These are phyloP conservation scores for Apiospora malaysiana DNA, from an alignment of 2,329 filamentous ascomycete species.

Conservation along the genomic window DNA sequence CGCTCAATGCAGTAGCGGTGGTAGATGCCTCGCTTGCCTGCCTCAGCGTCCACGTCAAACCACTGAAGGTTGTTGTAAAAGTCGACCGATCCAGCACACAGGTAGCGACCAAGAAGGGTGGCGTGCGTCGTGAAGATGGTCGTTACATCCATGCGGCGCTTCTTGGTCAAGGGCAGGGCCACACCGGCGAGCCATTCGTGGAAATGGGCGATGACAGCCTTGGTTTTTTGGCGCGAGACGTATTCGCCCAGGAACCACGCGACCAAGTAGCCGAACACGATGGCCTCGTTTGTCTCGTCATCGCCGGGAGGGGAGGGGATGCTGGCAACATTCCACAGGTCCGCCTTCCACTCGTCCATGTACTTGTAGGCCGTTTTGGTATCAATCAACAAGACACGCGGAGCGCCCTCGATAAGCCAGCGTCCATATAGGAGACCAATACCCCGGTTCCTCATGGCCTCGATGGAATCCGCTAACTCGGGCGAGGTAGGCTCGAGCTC, in stretches of 20 bases:
- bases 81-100: slow-evolving; percentile 96
- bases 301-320: slow-evolving; percentile 94
- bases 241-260: slow-evolving; percentile 99
- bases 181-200: slow-evolving; percentile 99
- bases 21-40: slow-evolving; percentile 97
- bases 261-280: slow-evolving; percentile 96
- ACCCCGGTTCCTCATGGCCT: slow-evolving; percentile 90
- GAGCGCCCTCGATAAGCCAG: slow-evolving; percentile 97
- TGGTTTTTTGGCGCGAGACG: slow-evolving; percentile 88
- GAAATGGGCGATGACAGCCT: slow-evolving; percentile 95
- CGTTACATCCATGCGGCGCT: slow-evolving; percentile 92
- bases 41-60: slow-evolving; percentile 96
- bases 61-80: slow-evolving; percentile 99
- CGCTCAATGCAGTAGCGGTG: slow-evolving; percentile 98
- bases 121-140: slow-evolving; percentile 99
- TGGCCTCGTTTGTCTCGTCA: slow-evolving; percentile 95
- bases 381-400: slow-evolving; percentile 91
- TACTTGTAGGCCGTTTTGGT: slow-evolving; percentile 91
- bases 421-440: slow-evolving; percentile 90
- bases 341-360: slow-evolving; percentile 95
- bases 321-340: slow-evolving; percentile 89
- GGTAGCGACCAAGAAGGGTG: slow-evolving; percentile 91
- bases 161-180: slow-evolving; percentile 88
- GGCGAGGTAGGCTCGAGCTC: slow-evolving; percentile 84
- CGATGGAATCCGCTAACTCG: slow-evolving; percentile 80